Evolutionary conservation across 192 early-diverging fungal genomes (phyloP), one percentile per base, ranked within the genome.

Genomic region (Kappamyces sp.): DNA sequence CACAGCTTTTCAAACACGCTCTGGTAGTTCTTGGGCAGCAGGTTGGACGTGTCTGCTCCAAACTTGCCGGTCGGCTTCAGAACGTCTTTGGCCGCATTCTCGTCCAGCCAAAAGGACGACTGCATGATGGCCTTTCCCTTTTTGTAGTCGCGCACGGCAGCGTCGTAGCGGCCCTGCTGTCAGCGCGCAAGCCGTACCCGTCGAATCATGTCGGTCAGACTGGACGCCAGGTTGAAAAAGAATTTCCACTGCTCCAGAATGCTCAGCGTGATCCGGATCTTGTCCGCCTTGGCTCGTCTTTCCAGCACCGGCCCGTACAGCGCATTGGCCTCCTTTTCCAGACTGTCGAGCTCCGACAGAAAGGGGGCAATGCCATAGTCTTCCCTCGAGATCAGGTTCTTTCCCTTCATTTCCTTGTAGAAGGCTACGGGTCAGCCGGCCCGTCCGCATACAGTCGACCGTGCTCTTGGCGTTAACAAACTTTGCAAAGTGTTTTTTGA

Each of bases 171-270:
- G 49, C 80, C 71, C 86, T 88, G 49, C 29, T 41, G 38, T 32
- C 12, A 32, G 40, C 6, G 39, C 6, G 37, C 46, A 61, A 29
- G 0, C 40, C 5, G 7, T 70, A 86, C 90, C 81, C 90, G 86
- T 57, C 84, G 76, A 33, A 90, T 87, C 40, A 82, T 86, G 49
- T 93, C 90, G 46, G 84, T 80, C 14, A 99, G 71, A 37, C 80
- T 89, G 45, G 84, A 86, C 4, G 96, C 93, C n/a, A 99, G 66
- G 62, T 91, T 94, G 66, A 99, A 97, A 66, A 95, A 94, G 68
- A 97, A 92, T 62, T 90, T 88, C 80, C 93, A 99, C 45, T 91
- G 81, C 62, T 93, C 90, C n/a, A 99, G 75, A n/a, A 97, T 73
- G 41, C 75, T 81, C 6, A 99, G 81, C 2, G 96, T 91, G 5